A percentile compares a stretch with the other conserved stretches of the same genome.
phyloP scores from a whole-genome alignment of 495 filamentous ascomycete genomes.

The Penicillium waksmanii region DNA sequence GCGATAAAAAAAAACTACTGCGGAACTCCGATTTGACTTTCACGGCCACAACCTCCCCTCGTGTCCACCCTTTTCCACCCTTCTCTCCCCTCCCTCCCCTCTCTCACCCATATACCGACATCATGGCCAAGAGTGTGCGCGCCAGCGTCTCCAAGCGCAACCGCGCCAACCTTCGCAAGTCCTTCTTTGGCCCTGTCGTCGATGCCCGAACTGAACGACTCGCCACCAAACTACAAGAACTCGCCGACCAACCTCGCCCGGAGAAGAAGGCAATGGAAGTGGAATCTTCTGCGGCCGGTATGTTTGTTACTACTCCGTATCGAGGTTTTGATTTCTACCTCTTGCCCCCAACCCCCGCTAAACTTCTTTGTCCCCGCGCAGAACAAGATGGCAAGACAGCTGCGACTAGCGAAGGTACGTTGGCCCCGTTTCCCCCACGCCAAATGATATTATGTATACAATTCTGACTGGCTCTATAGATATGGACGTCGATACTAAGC shows the following conservation, averaged over 20 bases:
- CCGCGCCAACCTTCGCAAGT: slow-evolving; percentile 71
- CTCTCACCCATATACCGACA: slow-evolving; percentile 19
- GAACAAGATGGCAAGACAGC: slow-evolving; percentile 24
- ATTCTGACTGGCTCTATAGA: slow-evolving; percentile 22
- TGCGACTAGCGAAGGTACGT: slow-evolving; percentile 31
- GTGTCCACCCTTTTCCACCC: slow-evolving; percentile 4
- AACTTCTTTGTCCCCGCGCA: slow-evolving; percentile 16
- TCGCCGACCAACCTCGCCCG: slow-evolving; percentile 66
- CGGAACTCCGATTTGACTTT: background rate
- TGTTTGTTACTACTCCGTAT: slow-evolving; percentile 7
- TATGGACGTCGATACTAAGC: slow-evolving; percentile 43
- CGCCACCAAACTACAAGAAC: slow-evolving; percentile 75
- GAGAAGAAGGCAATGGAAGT: slow-evolving; percentile 29
- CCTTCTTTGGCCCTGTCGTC: slow-evolving; percentile 79
- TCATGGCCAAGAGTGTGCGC: slow-evolving; percentile 83
- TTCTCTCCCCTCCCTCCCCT: slow-evolving; percentile 7
- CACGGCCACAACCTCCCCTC: background rate
- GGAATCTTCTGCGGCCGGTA: slow-evolving; percentile 33
- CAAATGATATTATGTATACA: background rate
- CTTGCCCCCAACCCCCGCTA: slow-evolving; percentile 1
- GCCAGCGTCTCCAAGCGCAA: slow-evolving; percentile 78
- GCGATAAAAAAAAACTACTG: slow-evolving; percentile 19
- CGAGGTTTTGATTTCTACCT: background rate
- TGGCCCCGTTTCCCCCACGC: background rate
- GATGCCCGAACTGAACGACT: slow-evolving; percentile 75